Evolutionary conservation across 2,329 filamentous ascomycete genomes (phyloP).

Genomic region (Talaromyces sp.): DNA sequence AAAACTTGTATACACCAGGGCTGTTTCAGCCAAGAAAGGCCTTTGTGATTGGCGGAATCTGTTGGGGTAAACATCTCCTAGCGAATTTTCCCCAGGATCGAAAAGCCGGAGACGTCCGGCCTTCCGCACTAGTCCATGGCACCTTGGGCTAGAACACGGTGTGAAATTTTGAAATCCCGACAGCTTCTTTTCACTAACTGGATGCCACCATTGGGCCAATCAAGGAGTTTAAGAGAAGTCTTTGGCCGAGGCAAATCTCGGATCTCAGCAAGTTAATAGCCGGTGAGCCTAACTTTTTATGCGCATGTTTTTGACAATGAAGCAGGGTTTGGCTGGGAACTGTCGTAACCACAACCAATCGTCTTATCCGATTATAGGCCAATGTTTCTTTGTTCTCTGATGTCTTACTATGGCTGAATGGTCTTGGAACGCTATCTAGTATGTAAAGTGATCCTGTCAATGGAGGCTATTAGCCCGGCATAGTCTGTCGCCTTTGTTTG

Average conservation of each 20-base stretch:
- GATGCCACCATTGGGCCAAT: not conserved
- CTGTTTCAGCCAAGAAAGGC: not conserved
- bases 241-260: not conserved
- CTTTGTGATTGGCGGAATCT: not conserved
- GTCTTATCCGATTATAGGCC: too few species aligned
- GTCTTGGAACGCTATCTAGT: too few species aligned
- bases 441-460: not conserved
- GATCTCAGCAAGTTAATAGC: not conserved
- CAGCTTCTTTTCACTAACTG: not conserved
- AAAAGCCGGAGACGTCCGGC: not conserved
- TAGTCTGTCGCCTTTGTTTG: not conserved
- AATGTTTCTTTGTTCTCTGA: too few species aligned
- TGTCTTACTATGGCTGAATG: not conserved
- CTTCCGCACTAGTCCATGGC: not conserved
- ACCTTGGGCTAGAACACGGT: not conserved
- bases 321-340: not conserved
- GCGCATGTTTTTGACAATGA: not conserved
- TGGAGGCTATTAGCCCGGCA: not conserved
- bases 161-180: not conserved
- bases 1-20: not conserved
- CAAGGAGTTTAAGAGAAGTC: not conserved
- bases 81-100: not conserved
- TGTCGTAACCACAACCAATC: too few species aligned
- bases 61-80: not conserved
- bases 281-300: not conserved